A percentile compares a stretch with the other conserved stretches of the same genome.
Conservation (phyloP, 176 grass and related monocot species). For the Typha latifolia region DNA sequence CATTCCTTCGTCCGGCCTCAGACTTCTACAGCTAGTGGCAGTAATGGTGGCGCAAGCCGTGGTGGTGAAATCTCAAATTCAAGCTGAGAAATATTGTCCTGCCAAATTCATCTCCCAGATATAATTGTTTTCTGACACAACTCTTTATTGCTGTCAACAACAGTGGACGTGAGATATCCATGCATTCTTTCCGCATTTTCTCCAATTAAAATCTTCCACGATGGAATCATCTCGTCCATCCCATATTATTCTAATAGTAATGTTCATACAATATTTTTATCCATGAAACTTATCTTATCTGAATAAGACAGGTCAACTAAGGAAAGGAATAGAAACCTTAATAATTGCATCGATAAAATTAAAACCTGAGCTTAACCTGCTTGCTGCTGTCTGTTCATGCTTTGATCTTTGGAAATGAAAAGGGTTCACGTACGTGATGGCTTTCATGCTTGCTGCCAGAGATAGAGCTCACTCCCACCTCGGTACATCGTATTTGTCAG, state of each 20-base stretch:
- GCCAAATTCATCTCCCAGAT: not conserved
- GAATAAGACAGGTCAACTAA: not conserved
- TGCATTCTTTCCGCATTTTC: not conserved
- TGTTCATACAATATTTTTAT: conserved; percentile 4
- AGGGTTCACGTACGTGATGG: too few relatives aligned
- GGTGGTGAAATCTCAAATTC: conserved; percentile 13
- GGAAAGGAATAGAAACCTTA: not conserved
- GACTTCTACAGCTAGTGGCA: not conserved
- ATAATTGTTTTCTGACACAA: not conserved
- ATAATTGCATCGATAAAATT: not conserved
- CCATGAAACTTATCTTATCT: not conserved
- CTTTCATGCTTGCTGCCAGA: too few relatives aligned
- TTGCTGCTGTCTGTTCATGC: not conserved
- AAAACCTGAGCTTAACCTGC: not conserved
- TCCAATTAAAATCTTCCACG: not conserved
- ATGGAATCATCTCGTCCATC: not conserved
- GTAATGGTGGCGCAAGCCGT: not conserved
- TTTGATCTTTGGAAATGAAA: too few relatives aligned
- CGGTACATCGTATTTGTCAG: not conserved
- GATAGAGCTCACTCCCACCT: not conserved
- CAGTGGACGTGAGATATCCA: not conserved
- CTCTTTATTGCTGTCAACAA: not conserved
- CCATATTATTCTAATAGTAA: not conserved
- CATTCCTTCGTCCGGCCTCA: not conserved
- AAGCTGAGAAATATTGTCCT: conserved; percentile 13